Evolutionary conservation across 2,329 filamentous ascomycete species (phyloP), one percentile per base, ranked within the genome.

Genomic region (Claviceps lovelessii): DNA sequence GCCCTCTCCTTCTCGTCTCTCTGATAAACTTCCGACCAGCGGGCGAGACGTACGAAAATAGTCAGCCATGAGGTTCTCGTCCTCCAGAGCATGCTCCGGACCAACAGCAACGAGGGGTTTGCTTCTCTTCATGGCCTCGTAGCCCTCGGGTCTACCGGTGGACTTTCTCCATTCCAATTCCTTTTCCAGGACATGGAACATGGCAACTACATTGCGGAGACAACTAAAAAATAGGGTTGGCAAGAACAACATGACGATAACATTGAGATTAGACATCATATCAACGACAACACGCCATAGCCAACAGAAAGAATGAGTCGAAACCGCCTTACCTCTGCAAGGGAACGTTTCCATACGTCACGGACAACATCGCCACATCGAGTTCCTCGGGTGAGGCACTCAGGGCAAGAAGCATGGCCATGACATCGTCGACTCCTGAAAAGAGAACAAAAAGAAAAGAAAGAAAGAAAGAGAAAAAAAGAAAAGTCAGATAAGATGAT

Each of bases 281-380:
- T 49, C n/a, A 19, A 49, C 6, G 31, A 33, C 7, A 23, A 49
- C 29, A 19, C 15, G 17, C 29, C 17, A 33, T 8, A n/a, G 15
- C 31, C 15, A 50, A 31, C 15, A 15, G 13, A 51, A 37, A 23
- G 51, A 15, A 29, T 15, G 23, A 41, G 13, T 5, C 5, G 11
- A 33, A 42, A 35, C 11, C 60, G 44, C 44, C 72, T 57, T 68
- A 89, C 86, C 83, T 90, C 58, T 90, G 78, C 17, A 95, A 81
- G 61, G 90, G 83, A 28, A 97, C 88, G 66, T 98, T 98, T 55
- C 93, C 93, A 68, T 93, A 96, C 0, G 90, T 95, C 57, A 96
- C 78, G 1, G 90, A 95, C 55, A 98, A 77, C 69, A 97, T 78
- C 49, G 87, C 70, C 41, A 97, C 75, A 67, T 97, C 88, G 28